Base-by-base conservation (phyloP, 2,329 filamentous ascomycete genomes). In the Penicillium verrucosum region DNA sequence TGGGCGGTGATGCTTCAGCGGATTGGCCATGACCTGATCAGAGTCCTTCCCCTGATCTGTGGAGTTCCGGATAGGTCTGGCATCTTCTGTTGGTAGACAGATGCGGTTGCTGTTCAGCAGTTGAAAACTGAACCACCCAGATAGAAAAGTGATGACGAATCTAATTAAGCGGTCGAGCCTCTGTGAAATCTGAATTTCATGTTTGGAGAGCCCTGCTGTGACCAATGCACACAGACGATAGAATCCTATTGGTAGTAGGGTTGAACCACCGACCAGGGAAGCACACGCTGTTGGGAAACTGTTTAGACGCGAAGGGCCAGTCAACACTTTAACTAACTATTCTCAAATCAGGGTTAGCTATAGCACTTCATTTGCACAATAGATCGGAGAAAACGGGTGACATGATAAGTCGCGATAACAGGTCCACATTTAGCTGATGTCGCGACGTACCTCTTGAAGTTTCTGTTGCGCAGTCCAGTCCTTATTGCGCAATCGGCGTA, bases 261-360 rank as follows among this genome's bases (percentile, higher is more conserved):
- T 81, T 51, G 81, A 81, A 23, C 81, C 80, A 38, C 78, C 81
- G 18, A 82, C 73, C 16, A 83, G 70, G 25, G 77, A 62, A 42
- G 76, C 82, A 65, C 81, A 83, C 58, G 80, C 82, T 4, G 80
- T 72, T 34, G 81, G 79, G 60, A 84, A 82, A 48, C 77, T 76
- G 62, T 81, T 74, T 40, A 76, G 61, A 37, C 74, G 75, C 36
- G 79, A 63, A 27, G 77, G 71, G 58, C 70, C 67, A 37, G 67
- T 69, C 32, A 81, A 63, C 47, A 77, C 70, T 37, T 64, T 66
- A 43, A 61, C 60, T 44, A 80, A 57, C 78, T 81, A 56, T 52
- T 56, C 30, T 57, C 30, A 29, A 43, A 56, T 41, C 41, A 38
- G 41, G 32, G 62, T 70, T 54, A 71, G 65, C 55, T 9, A 46